These are phyloP conservation scores for Phanerodontia chrysosporium DNA, from an alignment of 768 basidiomycete species.

Conservation along the genomic window DNA sequence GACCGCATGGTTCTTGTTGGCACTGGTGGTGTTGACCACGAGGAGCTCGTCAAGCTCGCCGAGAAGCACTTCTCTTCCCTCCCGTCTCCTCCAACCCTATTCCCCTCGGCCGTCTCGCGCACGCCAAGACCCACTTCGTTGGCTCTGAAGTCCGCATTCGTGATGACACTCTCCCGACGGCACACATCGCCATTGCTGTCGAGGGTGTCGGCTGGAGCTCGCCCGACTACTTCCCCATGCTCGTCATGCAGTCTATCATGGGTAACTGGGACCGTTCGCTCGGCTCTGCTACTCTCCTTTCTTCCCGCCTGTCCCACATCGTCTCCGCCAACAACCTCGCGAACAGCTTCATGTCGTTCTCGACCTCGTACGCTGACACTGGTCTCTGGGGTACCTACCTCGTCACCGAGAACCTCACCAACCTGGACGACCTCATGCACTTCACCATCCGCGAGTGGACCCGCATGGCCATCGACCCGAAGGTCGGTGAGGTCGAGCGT, in stretches of 20 bases:
- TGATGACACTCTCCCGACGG: constrained; percentile 85
- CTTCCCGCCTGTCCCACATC: constrained; percentile 87
- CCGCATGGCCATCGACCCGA: constrained; percentile 86
- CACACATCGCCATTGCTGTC: constrained; percentile 93
- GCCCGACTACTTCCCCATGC: constrained; percentile 99
- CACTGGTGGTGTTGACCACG: constrained; percentile 91
- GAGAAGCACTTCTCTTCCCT: constrained; percentile 89
- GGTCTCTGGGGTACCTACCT: constrained; percentile 99
- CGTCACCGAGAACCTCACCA: constrained; percentile 89
- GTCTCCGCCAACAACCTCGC: constrained; percentile 92
- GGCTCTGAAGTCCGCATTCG: constrained; percentile 95
- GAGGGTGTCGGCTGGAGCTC: constrained; percentile 98
- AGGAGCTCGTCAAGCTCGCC: constrained; percentile 89
- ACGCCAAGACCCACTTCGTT: constrained; percentile 76
- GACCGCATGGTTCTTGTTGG: constrained; percentile 99
- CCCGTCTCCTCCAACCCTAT: constrained; percentile 83
- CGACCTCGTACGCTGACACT: constrained; percentile 96
- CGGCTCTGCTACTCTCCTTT: constrained; percentile 84
- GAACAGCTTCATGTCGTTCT: constrained; percentile 99
- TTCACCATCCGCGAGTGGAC: constrained; percentile 96
- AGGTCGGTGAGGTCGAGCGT: constrained; percentile 85
- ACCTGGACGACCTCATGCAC: constrained; percentile 90
- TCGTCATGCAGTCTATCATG: constrained; percentile 95
- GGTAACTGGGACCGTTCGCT: constrained; percentile 99
- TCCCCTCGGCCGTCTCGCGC: constrained; percentile 76